phyloP scores from a whole-genome alignment of 768 basidiomycete species.

The Daedaleopsis nitida region DNA sequence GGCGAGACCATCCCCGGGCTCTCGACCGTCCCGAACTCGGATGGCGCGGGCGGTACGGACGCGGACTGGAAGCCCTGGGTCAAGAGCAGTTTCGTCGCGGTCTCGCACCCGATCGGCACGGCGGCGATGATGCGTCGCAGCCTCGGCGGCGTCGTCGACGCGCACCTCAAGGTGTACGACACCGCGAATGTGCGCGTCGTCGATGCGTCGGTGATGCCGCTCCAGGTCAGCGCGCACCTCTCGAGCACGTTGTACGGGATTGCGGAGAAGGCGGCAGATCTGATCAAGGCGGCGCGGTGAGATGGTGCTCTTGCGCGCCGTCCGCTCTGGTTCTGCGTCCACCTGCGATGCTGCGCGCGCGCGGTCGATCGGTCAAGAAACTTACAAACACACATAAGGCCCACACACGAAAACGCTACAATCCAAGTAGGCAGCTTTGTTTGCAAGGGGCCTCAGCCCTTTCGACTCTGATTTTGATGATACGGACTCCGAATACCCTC shows the following conservation, averaged over 20 bases:
- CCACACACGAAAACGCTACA: no score
- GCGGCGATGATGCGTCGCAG: slow-evolving; percentile 35
- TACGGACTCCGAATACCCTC: no score
- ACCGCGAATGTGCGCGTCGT: slow-evolving; percentile 56
- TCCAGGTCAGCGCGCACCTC: slow-evolving; percentile 50
- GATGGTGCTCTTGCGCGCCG: no score
- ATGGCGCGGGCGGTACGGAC: slow-evolving; percentile 43
- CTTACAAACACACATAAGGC: no score
- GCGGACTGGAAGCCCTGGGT: slow-evolving; percentile 48
- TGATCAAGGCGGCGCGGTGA: slow-evolving; percentile 39
- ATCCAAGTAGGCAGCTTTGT: no score
- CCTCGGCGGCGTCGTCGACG: slow-evolving; percentile 50
- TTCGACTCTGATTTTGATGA: no score
- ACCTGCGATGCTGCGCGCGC: no score
- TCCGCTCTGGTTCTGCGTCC: no score
- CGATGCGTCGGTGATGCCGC: slow-evolving; percentile 56
- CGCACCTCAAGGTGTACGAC: slow-evolving; percentile 54
- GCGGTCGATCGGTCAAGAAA: no score
- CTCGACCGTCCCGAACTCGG: slow-evolving; percentile 42
- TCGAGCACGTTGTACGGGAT: slow-evolving; percentile 40
- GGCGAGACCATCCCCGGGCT: slow-evolving; percentile 49
- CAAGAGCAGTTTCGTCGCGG: slow-evolving; percentile 38
- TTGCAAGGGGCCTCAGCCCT: no score
- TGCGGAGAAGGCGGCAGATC: slow-evolving; percentile 35
- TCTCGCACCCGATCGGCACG: slow-evolving; percentile 52